Evolutionary conservation across 1,284 basidiomycete species (phyloP).

Genomic region (Ustilago vetiveriae): DNA sequence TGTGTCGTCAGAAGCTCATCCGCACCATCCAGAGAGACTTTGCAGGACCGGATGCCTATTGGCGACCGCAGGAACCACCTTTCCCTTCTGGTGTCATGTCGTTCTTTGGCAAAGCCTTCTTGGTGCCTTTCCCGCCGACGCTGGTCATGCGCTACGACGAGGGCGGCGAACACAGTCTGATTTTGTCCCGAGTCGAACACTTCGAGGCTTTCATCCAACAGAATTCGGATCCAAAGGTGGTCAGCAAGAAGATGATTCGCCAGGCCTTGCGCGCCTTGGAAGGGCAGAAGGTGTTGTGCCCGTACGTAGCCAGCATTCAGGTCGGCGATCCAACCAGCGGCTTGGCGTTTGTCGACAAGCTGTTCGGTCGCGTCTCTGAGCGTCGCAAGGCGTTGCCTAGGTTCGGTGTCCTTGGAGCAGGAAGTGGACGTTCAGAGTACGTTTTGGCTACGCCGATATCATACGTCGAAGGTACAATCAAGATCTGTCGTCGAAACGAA

Average conservation of each 20-base stretch:
- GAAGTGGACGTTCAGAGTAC: conserved; percentile 70
- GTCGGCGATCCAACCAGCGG: conserved; percentile 56
- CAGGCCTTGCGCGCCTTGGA: conserved; percentile 77
- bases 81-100: conserved; percentile 51
- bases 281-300: conserved; percentile 75
- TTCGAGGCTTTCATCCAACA: conserved; percentile 75
- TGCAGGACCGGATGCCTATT: conserved; percentile 60
- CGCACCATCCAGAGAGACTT: conserved; percentile 50
- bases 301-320: conserved; percentile 74
- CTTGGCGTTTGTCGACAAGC: conserved; percentile 20
- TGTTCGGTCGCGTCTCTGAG: conserved; percentile 25
- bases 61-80: conserved; percentile 46
- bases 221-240: conserved; percentile 73
- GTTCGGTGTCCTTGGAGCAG: conserved; percentile 17
- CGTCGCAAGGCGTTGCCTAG: conserved; percentile 17
- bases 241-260: conserved; percentile 74
- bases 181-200: conserved; percentile 71
- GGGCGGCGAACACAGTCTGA: conserved; percentile 67
- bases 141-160: conserved; percentile 77
- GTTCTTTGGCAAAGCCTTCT: conserved; percentile 73
- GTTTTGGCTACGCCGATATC: conserved; percentile 68
- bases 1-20: conserved; percentile 33
- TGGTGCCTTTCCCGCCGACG: conserved; percentile 79
- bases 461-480: conserved; percentile 72
- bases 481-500: conserved; percentile 73